Base-by-base conservation (phyloP, 2,329 filamentous ascomycete genomes). In the Aspergillus eucalypticola region DNA sequence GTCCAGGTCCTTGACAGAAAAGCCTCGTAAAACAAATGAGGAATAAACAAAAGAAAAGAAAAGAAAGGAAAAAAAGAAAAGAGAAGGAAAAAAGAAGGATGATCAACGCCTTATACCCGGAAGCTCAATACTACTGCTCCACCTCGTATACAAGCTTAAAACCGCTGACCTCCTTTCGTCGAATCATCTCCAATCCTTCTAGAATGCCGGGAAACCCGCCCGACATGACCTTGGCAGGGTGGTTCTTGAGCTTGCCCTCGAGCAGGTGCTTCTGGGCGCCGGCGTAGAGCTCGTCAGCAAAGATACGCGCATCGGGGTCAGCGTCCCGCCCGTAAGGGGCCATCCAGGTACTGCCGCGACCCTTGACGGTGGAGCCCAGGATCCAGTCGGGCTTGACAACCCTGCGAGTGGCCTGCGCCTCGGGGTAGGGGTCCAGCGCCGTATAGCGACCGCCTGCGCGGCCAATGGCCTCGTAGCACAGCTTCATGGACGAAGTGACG, bases 401-500 rank as follows among this genome's bases (percentile, higher is more conserved):
- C 8, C 25, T 50, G 4, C 60, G 56, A 2, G 38, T 54, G 29
- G 54, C 41, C 2, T 13, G 15, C 13, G 7, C n/a, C 6, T 46
- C 6, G 8, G 61, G 58, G 32, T 52, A 61, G 25, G 58, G 58
- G 41, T 65, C 59, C 21, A 63, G 56, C 69, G 3, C 59, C 70
- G 5, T 23, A 25, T 56, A 69, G 70, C 54, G 69, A 64, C 10
- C 61, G 70, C 69, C 74, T 41, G 51, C 64, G 17, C 68, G 65
- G 2, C 76, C 75, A 5, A 79, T 70, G 1, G 73, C 68, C 15
- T 54, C 68, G 59, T 76, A 78, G 68, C 53, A 56, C 38, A 56
- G n/a, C 19, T 61, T 48, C 44, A 72, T 77, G 0, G 75, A 72
- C 6, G 66, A 62, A 0, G 72, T 54, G 11, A 73, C 66, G 1